Conservation (phyloP, 805 yeast species). For the Jamesozyma jinghongensis region DNA sequence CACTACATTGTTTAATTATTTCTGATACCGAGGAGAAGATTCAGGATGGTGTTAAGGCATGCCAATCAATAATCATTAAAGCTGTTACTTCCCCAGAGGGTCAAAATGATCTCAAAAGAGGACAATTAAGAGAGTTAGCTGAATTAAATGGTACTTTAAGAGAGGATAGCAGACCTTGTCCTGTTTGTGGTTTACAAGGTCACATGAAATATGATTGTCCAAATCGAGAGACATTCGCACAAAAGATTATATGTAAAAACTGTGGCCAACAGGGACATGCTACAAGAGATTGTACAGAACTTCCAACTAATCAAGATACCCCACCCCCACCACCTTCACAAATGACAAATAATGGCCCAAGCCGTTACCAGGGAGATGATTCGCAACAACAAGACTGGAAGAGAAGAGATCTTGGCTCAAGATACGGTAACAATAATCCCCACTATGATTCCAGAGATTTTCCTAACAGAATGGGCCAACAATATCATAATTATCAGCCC, state of each 20-base stretch:
- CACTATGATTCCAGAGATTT: too few relatives aligned
- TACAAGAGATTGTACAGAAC: conserved; percentile 66
- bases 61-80: conserved; percentile 67
- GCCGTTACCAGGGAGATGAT: not conserved
- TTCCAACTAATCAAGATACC: conserved; percentile 12
- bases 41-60: conserved; percentile 60
- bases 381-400: not conserved
- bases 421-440: too few relatives aligned
- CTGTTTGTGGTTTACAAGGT: conserved; percentile 56
- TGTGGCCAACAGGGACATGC: conserved; percentile 85
- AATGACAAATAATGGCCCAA: not conserved
- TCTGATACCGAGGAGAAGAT: conserved; percentile 75
- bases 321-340: conserved; percentile 1
- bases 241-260: conserved; percentile 54
- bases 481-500: conserved; percentile 3
- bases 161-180: conserved; percentile 61
- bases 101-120: conserved; percentile 82
- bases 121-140: conserved; percentile 86
- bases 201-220: conserved; percentile 63
- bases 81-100: conserved; percentile 90
- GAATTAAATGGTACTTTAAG: conserved; percentile 89
- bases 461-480: conserved; percentile 1
- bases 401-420: not conserved
- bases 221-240: conserved; percentile 40
- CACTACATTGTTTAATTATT: conserved; percentile 77